Evolutionary conservation across 2,329 filamentous ascomycete genomes (phyloP), one percentile per base, ranked within the genome.

Genomic region (Penicillium brasilianum): DNA sequence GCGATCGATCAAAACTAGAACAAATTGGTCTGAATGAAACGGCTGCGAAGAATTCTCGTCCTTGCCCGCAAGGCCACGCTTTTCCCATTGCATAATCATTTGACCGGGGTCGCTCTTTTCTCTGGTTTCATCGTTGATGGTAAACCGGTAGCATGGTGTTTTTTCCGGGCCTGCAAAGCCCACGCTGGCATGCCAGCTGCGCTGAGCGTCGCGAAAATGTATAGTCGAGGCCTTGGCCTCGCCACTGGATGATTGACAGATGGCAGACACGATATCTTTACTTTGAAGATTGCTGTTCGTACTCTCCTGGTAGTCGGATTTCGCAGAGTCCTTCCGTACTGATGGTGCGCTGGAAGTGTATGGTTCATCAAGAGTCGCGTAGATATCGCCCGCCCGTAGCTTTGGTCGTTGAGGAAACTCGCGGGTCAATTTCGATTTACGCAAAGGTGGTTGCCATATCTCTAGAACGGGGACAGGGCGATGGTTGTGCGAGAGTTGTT

Each of bases 381-480:
- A 76, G 30, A 74, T 59, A 63, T 75, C 74, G 2, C 64, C 63
- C 16, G 64, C 34, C 20, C 66, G 60, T 0, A 74, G 56, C 30
- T 74, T 74, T 10, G 69, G 67, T 1, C 59, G 62, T 10, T 65
- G 65, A 0, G 57, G 54, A 10, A 66, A 63, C 5, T 69, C 59
- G 0, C 63, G 63, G 6, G 67, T 69, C 14, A 70, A 58, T 54
- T 67, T 69, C 25, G 67, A 68, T 52, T 71, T 73, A 20, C 67
- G 63, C 3, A 73, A 66, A 10, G 66, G 64, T 6, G 74, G 72
- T 25, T 70, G 72, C 68, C 71, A 72, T 62, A 74, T 61, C 36
- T 74, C 74, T 1, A 75, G 64, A 14, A 76, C 71, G 2, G 74
- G 72, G 9, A 72, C 63, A 18, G 67, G 68, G 22, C 71, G 67